Percentiles rank a stretch among this genome's conserved stretches.
Evolutionary conservation across 108 stramenopile genomes (phyloP).

Genomic region (Pseudonitzschia multiseries): DNA sequence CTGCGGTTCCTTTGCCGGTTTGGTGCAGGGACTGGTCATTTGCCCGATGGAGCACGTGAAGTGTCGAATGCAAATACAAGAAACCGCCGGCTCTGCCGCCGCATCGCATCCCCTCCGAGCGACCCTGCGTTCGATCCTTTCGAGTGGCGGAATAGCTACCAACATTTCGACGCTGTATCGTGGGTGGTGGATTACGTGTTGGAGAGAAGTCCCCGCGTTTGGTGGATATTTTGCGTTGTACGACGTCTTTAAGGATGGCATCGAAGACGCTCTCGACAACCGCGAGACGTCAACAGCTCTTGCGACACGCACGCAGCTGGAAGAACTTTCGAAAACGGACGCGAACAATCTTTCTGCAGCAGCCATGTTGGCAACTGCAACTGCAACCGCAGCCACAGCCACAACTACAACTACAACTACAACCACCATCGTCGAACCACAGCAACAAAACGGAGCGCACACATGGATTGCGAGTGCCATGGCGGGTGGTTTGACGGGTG

Average conservation of each 20-base stretch:
- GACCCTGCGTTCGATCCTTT: slow-evolving; percentile 39
- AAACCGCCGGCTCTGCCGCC: slow-evolving; percentile 29
- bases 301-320: neutral
- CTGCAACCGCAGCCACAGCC: too few relatives aligned
- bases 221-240: slow-evolving; percentile 90
- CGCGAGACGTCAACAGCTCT: neutral
- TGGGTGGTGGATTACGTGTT: slow-evolving; percentile 66
- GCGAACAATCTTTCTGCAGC: neutral
- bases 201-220: slow-evolving; percentile 90
- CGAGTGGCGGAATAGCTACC: slow-evolving; percentile 40
- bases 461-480: slow-evolving; percentile 74
- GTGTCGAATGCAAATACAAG: slow-evolving; percentile 84
- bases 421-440: neutral
- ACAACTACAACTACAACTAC: too few relatives aligned
- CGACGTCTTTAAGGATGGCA: slow-evolving; percentile 65
- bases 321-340: neutral
- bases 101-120: neutral
- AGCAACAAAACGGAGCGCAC: slow-evolving; percentile 42
- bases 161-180: slow-evolving; percentile 56
- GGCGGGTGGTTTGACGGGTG: slow-evolving; percentile 88
- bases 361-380: neutral
- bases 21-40: slow-evolving; percentile 80
- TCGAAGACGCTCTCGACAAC: slow-evolving; percentile 38
- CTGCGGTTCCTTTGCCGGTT: slow-evolving; percentile 87
- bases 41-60: slow-evolving; percentile 92